Percentiles rank a stretch among this genome's conserved stretches.
Conservation (phyloP, 2,329 filamentous ascomycete species). For the Onygenales sp. region DNA sequence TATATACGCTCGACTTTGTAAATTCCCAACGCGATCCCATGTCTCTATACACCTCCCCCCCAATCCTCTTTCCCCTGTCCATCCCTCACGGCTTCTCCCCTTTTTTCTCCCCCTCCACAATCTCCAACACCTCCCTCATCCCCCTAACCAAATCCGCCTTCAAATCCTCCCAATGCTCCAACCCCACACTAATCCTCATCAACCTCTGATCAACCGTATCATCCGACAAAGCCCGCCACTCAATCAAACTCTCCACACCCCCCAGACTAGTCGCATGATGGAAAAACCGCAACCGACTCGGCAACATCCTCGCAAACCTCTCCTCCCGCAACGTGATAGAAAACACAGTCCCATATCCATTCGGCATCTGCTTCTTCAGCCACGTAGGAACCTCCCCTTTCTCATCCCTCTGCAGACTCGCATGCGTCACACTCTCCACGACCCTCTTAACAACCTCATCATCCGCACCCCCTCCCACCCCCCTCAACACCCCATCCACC, state of each 20-base stretch:
- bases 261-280: constrained; percentile 92
- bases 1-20: too few species aligned
- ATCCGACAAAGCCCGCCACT: constrained; percentile 93
- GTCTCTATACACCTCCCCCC: too few species aligned
- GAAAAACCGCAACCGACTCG: constrained; percentile 71
- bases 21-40: too few species aligned
- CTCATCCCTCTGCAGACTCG: constrained; percentile 63
- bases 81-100: neutral
- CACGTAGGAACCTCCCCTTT: constrained; percentile 43
- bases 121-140: constrained; percentile 46
- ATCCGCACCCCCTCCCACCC: constrained; percentile 30
- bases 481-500: constrained; percentile 47
- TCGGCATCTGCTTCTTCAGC: constrained; percentile 81
- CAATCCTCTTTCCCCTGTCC: neutral
- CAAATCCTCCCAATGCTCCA: constrained; percentile 81
- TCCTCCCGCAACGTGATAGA: constrained; percentile 56
- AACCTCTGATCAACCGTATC: constrained; percentile 58
- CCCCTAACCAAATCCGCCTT: constrained; percentile 62
- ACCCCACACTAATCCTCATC: constrained; percentile 72
- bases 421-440: constrained; percentile 60
- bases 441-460: constrained; percentile 41
- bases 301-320: constrained; percentile 56
- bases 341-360: constrained; percentile 84
- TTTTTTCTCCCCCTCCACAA: neutral
- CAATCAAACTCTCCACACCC: constrained; percentile 89